phyloP scores from a whole-genome alignment of 768 basidiomycete species.

The Pisolithus tinctorius region DNA sequence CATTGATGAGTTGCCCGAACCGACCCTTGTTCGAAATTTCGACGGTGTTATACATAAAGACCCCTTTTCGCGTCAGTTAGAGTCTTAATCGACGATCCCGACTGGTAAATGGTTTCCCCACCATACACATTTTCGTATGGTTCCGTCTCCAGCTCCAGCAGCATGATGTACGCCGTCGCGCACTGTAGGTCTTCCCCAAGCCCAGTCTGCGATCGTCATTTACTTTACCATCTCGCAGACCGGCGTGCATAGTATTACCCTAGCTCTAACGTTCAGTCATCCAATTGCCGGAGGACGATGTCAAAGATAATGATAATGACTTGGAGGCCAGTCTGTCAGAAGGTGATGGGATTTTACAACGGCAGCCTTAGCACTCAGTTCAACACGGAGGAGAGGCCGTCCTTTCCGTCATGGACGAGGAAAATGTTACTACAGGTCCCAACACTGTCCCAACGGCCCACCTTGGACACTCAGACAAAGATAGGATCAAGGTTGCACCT shows the following conservation, averaged over 20 bases:
- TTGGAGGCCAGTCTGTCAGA: slow-evolving; percentile 9
- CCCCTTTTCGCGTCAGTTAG: too few relatives aligned
- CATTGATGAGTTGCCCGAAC: too few relatives aligned
- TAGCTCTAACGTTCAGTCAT: slow-evolving; percentile 49
- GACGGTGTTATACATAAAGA: too few relatives aligned
- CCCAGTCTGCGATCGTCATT: slow-evolving; percentile 1
- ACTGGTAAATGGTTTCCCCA: slow-evolving; percentile 39
- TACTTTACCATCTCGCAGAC: slow-evolving; percentile 34
- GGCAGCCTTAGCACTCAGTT: not conserved
- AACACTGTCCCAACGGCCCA: not conserved
- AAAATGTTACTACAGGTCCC: slow-evolving; percentile 8
- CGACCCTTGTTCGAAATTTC: too few relatives aligned
- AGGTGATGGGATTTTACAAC: slow-evolving; percentile 12
- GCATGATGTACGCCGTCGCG: slow-evolving; percentile 49
- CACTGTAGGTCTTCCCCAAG: slow-evolving; percentile 42
- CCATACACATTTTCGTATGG: slow-evolving; percentile 38
- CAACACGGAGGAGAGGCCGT: not conserved
- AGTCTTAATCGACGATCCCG: too few relatives aligned
- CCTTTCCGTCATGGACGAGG: not conserved
- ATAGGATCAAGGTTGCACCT: too few relatives aligned
- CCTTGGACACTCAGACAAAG: too few relatives aligned
- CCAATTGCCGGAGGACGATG: slow-evolving; percentile 34
- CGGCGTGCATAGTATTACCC: slow-evolving; percentile 64
- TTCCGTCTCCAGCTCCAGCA: slow-evolving; percentile 42
- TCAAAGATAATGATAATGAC: slow-evolving; percentile 34